Percentiles rank a stretch among this genome's conserved stretches.
Conservation (phyloP, 2,329 filamentous ascomycete species). For the Pochonia chlamydosporia region DNA sequence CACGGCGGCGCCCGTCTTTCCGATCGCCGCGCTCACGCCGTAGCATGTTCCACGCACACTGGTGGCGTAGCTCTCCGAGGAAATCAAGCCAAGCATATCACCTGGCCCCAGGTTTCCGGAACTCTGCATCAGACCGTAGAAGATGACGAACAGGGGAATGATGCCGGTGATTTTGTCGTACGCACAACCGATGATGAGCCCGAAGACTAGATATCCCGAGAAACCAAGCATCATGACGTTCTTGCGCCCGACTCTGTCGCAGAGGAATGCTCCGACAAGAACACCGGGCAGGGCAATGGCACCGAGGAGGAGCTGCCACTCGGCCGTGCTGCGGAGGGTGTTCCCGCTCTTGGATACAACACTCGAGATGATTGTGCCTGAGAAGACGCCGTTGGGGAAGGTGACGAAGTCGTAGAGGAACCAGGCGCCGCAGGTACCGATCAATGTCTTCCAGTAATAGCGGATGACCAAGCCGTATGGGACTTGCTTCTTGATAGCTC, state of each 20-base stretch:
- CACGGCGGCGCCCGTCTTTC: constrained; percentile 45
- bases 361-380: constrained; percentile 35
- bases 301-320: constrained; percentile 43
- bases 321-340: constrained; percentile 35
- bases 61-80: constrained; percentile 45
- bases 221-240: constrained; percentile 47
- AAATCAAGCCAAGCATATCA: constrained; percentile 43
- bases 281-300: constrained; percentile 41
- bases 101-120: constrained; percentile 45
- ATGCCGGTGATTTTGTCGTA: constrained; percentile 42
- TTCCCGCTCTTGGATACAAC: constrained; percentile 25
- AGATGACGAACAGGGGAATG: constrained; percentile 43
- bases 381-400: constrained; percentile 42
- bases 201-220: constrained; percentile 42
- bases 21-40: constrained; percentile 43
- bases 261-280: constrained; percentile 41
- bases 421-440: constrained; percentile 50
- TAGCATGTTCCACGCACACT: constrained; percentile 46
- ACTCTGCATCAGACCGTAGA: constrained; percentile 46
- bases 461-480: constrained; percentile 43
- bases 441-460: constrained; percentile 49
- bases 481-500: constrained; percentile 45
- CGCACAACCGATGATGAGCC: constrained; percentile 43
- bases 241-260: constrained; percentile 41
- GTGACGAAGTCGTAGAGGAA: constrained; percentile 47